Evolutionary conservation across 2,329 filamentous ascomycete genomes (phyloP).

Genomic region (Aspergillus terreus): DNA sequence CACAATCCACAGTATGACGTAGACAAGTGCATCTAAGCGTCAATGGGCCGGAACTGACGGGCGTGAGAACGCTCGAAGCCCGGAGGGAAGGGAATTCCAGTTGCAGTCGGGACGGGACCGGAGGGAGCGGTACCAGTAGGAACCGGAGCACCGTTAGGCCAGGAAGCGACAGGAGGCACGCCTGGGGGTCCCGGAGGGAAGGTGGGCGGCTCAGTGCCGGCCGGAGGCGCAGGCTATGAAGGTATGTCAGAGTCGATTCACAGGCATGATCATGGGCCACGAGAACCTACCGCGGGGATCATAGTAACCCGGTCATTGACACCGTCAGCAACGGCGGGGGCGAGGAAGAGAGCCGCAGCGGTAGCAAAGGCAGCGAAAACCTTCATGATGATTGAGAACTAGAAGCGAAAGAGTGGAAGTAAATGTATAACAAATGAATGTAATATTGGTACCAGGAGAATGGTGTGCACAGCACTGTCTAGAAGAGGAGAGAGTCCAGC

Average conservation of each 20-base stretch:
- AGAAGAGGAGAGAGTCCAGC: slow-evolving; percentile 9
- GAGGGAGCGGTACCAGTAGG: slow-evolving; percentile 6
- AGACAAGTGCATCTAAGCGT: slow-evolving; percentile 10
- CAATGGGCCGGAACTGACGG: slow-evolving; percentile 22
- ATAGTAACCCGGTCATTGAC: slow-evolving; percentile 9
- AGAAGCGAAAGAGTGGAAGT: neutral
- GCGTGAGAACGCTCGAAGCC: slow-evolving; percentile 21
- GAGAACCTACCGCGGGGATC: slow-evolving; percentile 6
- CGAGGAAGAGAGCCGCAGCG: slow-evolving; percentile 20
- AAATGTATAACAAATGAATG: slow-evolving; percentile 1
- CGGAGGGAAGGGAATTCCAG: slow-evolving; percentile 4
- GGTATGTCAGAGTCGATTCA: neutral
- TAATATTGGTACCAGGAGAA: neutral
- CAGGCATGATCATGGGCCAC: neutral
- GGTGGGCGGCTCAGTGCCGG: slow-evolving; percentile 3
- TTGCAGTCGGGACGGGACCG: slow-evolving; percentile 3
- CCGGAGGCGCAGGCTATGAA: neutral
- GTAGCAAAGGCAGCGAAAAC: slow-evolving; percentile 21
- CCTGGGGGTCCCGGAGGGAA: neutral
- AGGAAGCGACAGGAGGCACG: neutral
- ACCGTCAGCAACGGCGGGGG: slow-evolving; percentile 19
- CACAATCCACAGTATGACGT: neutral
- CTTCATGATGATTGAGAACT: slow-evolving; percentile 24
- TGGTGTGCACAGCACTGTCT: slow-evolving; percentile 23
- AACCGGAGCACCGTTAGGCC: neutral